Evolutionary conservation across 2,329 filamentous ascomycete species (phyloP).

Genomic region (Periconia macrospinosa): DNA sequence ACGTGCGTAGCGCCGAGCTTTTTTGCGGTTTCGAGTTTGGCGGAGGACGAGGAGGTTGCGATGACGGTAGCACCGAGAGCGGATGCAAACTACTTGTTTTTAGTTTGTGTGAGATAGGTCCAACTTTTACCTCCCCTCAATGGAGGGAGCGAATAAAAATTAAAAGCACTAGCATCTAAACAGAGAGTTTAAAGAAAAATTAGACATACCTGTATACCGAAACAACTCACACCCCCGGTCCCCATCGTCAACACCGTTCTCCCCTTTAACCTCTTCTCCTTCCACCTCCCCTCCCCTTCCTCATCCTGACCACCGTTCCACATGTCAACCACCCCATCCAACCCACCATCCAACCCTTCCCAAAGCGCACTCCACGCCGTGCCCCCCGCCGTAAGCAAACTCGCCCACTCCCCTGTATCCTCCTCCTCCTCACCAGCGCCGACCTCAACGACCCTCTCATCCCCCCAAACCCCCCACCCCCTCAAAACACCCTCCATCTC

Average conservation of each 20-base stretch:
- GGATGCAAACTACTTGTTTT: slow-evolving; percentile 42
- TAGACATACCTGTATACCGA: slow-evolving; percentile 53
- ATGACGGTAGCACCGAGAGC: slow-evolving; percentile 51
- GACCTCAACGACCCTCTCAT: slow-evolving; percentile 41
- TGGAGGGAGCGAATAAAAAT: too few species aligned
- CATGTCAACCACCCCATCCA: slow-evolving; percentile 7
- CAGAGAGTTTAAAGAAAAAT: neutral
- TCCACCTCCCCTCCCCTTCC: neutral
- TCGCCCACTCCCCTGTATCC: slow-evolving; percentile 36
- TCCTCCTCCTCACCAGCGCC: slow-evolving; percentile 40
- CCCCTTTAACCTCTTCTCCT: slow-evolving; percentile 12
- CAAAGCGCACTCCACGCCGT: slow-evolving; percentile 55
- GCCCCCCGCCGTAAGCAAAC: slow-evolving; percentile 48
- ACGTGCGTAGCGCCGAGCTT: slow-evolving; percentile 48
- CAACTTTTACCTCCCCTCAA: too few species aligned
- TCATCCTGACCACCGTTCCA: neutral
- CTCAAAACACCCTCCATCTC: slow-evolving; percentile 44
- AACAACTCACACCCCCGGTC: slow-evolving; percentile 66
- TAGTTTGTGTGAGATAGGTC: too few species aligned
- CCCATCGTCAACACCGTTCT: slow-evolving; percentile 63
- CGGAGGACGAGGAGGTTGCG: slow-evolving; percentile 55
- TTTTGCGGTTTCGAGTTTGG: slow-evolving; percentile 47
- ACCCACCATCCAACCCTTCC: slow-evolving; percentile 18
- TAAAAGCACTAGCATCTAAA: too few species aligned
- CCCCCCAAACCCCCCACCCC: slow-evolving; percentile 48